phyloP scores from a whole-genome alignment of 768 basidiomycete genomes.

The Suillus americanus region DNA sequence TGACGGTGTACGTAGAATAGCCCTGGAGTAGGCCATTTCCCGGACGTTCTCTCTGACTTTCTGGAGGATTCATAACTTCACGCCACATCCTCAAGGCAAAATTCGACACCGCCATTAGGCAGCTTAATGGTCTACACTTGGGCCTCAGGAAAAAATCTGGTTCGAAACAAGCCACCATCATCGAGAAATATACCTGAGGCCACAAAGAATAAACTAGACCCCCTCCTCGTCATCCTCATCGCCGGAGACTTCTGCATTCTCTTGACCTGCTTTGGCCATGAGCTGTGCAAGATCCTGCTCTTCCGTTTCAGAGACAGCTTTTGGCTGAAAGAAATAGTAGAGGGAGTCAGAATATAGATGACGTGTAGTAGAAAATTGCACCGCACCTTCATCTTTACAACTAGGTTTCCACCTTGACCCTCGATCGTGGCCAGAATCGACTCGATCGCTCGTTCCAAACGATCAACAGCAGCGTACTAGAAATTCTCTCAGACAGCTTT shows the following conservation, averaged over 20 bases:
- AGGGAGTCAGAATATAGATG: conserved; percentile 1
- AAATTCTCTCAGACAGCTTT: neutral
- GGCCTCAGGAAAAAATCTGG: no score
- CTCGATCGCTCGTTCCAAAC: conserved; percentile 92
- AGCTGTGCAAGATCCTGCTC: conserved; percentile 96
- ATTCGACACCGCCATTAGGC: no score
- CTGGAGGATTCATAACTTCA: no score
- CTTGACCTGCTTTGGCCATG: conserved; percentile 91
- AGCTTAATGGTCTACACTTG: no score
- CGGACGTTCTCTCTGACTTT: no score
- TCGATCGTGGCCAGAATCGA: conserved; percentile 84
- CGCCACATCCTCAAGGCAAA: no score
- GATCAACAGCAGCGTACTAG: conserved; percentile 85
- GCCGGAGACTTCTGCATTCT: conserved; percentile 95
- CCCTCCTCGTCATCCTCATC: conserved; percentile 84
- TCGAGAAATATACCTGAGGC: neutral
- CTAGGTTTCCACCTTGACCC: conserved; percentile 78
- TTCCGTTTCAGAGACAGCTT: conserved; percentile 96
- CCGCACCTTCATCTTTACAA: conserved; percentile 93
- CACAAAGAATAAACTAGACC: conserved; percentile 10
- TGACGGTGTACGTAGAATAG: no score
- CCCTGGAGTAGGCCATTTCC: no score
- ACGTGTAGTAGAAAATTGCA: neutral
- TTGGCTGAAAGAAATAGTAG: conserved; percentile 58
- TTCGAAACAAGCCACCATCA: neutral